Base-by-base conservation (phyloP, 225 moss, liverwort and hornwort species). In the Climacium dendroides region DNA sequence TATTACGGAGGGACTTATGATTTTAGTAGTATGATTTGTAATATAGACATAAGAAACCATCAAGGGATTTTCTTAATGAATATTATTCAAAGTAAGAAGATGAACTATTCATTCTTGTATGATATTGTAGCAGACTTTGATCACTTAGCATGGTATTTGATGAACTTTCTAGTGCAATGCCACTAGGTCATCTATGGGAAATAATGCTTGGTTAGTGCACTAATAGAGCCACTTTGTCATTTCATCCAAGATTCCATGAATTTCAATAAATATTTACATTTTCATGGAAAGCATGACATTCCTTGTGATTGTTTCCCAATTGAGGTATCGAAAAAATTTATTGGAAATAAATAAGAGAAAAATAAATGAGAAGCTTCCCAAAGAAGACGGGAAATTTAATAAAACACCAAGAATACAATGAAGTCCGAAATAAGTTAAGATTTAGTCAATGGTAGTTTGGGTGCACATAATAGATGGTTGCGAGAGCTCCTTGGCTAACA, bases 381-480 rank as follows among this genome's bases (percentile, higher is more conserved):
- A 23, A 13, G 7, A 37, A 37, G 6, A 35, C 0, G 0, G 5
- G 20, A 4, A 65, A 8, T 19, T 65, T 20, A n/a, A n/a, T 64
- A 2, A 64, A 64, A 3, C 19, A 64, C 5, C 5, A 66, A 66
- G 6, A 23, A 0, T 39, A 69, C 13, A 39, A 24, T 13, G 0
- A 39, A 69, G 13, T 39, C 8, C 0, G 7, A 0, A 23, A 37
- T 14, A 39, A 24, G 15, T 9, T 70, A 41, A 41, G 26, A 70
- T 70, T 41, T 2, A 25, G 1, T 41, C 26, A 70, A 15, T 41
- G 8, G 25, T 15, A 39, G 8, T 41, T 37, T 1, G 41, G 0
- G 7, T 1, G 1, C 8, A 70, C 9, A 26, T 3, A 25, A 25
- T 25, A 4, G 41, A 70, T 70, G 25, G 25, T 0, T 70, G 0